phyloP scores from a whole-genome alignment of 805 yeast genomes.

The Blastobotrys robertii region DNA sequence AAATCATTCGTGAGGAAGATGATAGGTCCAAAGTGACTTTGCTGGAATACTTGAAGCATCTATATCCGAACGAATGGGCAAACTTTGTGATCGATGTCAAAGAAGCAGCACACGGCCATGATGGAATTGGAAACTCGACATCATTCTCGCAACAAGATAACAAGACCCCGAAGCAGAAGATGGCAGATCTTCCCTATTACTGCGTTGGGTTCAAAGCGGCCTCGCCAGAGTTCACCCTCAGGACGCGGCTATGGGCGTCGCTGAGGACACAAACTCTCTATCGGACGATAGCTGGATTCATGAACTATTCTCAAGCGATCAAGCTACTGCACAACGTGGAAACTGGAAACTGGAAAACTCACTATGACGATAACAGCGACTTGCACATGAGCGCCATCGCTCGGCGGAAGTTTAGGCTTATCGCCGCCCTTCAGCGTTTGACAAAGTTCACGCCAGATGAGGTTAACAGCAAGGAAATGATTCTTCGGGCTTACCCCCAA shows the following conservation, averaged over 20 bases:
- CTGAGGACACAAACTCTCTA: conserved; percentile 92
- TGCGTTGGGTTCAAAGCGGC: conserved; percentile 97
- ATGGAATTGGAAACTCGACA: conserved; percentile 9
- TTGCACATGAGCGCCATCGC: conserved; percentile 48
- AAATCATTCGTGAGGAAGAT: conserved; percentile 94
- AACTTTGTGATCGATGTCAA: conserved; percentile 77
- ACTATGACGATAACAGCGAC: conserved; percentile 22
- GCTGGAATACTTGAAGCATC: conserved; percentile 86
- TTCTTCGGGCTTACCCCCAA: conserved; percentile 77
- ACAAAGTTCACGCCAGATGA: conserved; percentile 67
- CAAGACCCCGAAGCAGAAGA: conserved; percentile 72
- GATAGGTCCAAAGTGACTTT: conserved; percentile 91
- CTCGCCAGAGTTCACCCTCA: conserved; percentile 89
- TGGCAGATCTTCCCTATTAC: conserved; percentile 87
- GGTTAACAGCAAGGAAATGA: conserved; percentile 68
- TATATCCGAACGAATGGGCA: conserved; percentile 96
- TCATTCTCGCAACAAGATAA: conserved; percentile 39
- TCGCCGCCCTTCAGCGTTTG: conserved; percentile 79
- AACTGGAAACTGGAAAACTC: conserved; percentile 60
- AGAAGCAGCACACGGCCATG: background rate
- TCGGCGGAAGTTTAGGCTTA: conserved; percentile 67
- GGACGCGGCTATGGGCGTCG: conserved; percentile 98
- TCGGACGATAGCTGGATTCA: conserved; percentile 95
- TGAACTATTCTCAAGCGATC: conserved; percentile 96
- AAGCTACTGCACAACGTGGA: conserved; percentile 90